Base-by-base conservation (phyloP, 805 yeast species). In the Metschnikowia bowlesiae region DNA sequence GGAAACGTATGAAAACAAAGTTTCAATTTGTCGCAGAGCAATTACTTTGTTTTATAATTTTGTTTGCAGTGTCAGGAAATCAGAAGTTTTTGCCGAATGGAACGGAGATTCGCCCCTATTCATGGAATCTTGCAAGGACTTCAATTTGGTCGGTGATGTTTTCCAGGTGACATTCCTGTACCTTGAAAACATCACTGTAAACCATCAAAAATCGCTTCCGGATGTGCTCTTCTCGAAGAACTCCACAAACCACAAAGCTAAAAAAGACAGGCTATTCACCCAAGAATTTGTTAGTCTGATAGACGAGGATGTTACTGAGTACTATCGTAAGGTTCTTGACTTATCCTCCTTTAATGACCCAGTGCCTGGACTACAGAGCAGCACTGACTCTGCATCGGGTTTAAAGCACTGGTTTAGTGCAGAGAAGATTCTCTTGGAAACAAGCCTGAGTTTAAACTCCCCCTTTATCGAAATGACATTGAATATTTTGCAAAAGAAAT, bases 1-100 rank as follows among this genome's bases (percentile, higher is more conserved):
- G 4, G 5, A 22, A 7, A 13, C 39, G 8, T 36, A 28, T n/a
- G 28, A 28, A 6, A 39, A 44, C 18, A 8, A 22, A n/a, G 32
- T 39, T 13, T 26, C 30, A 5, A 35, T 31, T 26, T 29, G 41
- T 18, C 42, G 39, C 16, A 37, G 43, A 13, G 49, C 57, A 4
- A 52, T 63, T 34, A 40, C 51, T n/a, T 34, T 66, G 18, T 63
- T 66, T 44, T 60, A 63, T 46, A 66, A 66, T 44, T 60, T 66
- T 28, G 49, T 66, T n/a, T 46, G 61, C 9, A 57, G 66, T 43
- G 57, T 67, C 16, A 58, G 57, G 37, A 58, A 52, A 45, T 50
- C 69, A n/a, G 64, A 64, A 30, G 52, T 56, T 8, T 18, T 49
- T 2, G 48, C 54, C 3, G 47, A 47, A 28, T 47, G 52, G 22